Base-by-base conservation (phyloP, 257 asterid genomes). In the Scutellaria galericulata region DNA sequence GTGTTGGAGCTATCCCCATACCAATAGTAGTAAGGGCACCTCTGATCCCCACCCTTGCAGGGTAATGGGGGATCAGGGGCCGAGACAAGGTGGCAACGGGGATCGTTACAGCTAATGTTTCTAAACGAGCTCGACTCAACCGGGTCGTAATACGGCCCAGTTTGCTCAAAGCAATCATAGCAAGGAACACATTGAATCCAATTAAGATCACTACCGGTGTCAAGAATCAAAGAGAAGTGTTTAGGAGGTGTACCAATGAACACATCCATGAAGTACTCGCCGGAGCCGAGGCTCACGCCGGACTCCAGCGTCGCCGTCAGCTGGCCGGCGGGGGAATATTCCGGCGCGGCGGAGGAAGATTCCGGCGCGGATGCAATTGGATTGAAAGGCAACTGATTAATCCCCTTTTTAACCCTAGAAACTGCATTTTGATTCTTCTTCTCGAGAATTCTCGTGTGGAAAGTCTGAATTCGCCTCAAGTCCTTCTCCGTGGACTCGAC, bases 161-260 rank as follows among this genome's bases (percentile, higher is more conserved):
- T 83, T 81, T 91, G 98, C 64, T 91, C 95, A 22, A 94, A 94
- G 72, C 98, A 94, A 68, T 91, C 97, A 53, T 80, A 59, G 45
- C 98, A 94, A 56, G 98, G 98, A 15, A 84, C 86, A 71, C 96
- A 91, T 48, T 91, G 97, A 60, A 94, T 87, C 98, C 98, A 94
- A 44, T 94, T 91, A 18, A 94, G 91, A 80, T 94, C 98, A 76
- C 96, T 89, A 14, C 98, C 98, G 3, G 98, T 91, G 70, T 90
- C 98, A 58, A 92, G 91, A 74, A 92, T 90, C 63, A 92, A 72
- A 20, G 96, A 92, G 60, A 78, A 92, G 44, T 92, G 98, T 70
- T 83, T 86, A 46, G 96, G 96, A 70, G 98, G 98, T 35, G 98
- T 87, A 75, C 98, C 98, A 1, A 92, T 68, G 58, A 88, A 90